Conservation (phyloP, 108 stramenopile species). For the Fistulifera solaris region DNA sequence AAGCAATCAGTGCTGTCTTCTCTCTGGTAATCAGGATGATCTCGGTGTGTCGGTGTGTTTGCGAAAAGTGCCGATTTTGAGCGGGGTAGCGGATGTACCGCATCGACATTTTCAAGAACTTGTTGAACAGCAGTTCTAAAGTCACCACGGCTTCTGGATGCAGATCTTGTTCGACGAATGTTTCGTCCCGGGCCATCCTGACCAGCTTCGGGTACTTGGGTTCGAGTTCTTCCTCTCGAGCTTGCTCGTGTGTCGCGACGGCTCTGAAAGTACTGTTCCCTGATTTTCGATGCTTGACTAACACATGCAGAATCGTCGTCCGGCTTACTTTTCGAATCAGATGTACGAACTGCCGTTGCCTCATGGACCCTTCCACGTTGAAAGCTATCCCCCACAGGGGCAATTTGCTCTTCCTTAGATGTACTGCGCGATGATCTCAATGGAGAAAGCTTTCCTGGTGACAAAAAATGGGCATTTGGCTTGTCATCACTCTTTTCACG, state of each 20-base stretch:
- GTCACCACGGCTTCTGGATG: background rate
- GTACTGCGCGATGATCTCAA: background rate
- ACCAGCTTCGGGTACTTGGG: too few relatives aligned
- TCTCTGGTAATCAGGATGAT: too few relatives aligned
- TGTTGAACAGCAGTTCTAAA: background rate
- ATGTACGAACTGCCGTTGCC: background rate
- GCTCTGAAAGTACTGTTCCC: background rate
- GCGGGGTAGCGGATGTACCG: background rate
- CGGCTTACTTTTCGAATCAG: background rate
- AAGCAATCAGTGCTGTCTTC: too few relatives aligned
- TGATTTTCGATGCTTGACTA: background rate
- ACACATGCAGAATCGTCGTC: background rate
- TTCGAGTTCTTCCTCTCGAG: too few relatives aligned
- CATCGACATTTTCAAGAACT: conserved; percentile 1
- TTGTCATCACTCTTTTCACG: conserved; percentile 11
- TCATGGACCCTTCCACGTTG: too few relatives aligned
- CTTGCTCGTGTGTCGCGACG: too few relatives aligned
- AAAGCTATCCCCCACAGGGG: background rate
- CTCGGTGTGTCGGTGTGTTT: too few relatives aligned
- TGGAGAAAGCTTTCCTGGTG: background rate
- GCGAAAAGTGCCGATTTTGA: too few relatives aligned
- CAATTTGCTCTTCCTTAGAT: background rate
- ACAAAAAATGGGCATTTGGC: conserved; percentile 5
- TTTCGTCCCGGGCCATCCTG: too few relatives aligned
- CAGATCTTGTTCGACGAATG: too few relatives aligned